Conservation (phyloP, 371 early-diverging fungal genomes). For the Mortierella sp. region DNA sequence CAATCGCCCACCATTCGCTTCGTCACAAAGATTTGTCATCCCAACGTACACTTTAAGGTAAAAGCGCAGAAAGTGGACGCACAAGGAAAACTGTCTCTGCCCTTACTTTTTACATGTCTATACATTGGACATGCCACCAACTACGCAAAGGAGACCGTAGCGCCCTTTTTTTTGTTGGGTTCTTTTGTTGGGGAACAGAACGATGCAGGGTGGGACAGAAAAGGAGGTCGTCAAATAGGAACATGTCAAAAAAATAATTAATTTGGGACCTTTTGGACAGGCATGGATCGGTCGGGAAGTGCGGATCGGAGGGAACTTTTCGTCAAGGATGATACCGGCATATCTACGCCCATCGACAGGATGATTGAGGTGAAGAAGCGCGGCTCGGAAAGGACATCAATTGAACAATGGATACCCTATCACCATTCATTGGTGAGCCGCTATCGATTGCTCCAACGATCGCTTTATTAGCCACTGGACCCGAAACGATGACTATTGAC, state of each 20-base stretch:
- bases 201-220: background rate
- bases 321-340: background rate
- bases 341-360: too few relatives aligned
- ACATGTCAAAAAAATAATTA: background rate
- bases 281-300: background rate
- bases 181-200: slow-evolving; percentile 3
- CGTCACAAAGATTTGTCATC: slow-evolving; percentile 86
- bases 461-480: background rate
- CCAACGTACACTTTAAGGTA: slow-evolving; percentile 84
- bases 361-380: background rate
- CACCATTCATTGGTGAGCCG: background rate
- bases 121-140: background rate
- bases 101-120: background rate
- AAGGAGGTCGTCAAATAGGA: background rate
- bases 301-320: background rate
- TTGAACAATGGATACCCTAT: background rate
- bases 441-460: background rate
- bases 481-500: background rate
- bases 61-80: too few relatives aligned
- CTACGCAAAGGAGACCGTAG: background rate
- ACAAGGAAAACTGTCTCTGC: too few relatives aligned
- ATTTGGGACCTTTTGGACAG: background rate
- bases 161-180: slow-evolving; percentile 3
- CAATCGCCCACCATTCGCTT: slow-evolving; percentile 80
- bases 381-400: background rate